Conservation (phyloP, 768 basidiomycete species). For the Tricholoma furcatifolium region DNA sequence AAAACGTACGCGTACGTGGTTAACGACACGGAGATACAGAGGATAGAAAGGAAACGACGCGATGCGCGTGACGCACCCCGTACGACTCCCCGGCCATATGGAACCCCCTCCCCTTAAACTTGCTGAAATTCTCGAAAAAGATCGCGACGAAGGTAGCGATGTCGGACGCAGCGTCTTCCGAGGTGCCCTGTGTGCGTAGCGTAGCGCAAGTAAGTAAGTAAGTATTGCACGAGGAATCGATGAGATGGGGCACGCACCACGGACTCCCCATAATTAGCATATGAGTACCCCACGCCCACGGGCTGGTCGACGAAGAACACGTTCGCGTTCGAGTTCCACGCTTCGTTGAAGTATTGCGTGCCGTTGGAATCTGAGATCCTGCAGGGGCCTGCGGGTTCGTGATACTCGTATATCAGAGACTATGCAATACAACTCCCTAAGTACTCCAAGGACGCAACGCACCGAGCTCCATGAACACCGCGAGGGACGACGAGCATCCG, state of each 20-base stretch:
- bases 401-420: too few species aligned
- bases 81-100: conserved; percentile 79
- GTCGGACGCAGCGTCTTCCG: conserved; percentile 67
- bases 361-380: conserved; percentile 50
- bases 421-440: too few species aligned
- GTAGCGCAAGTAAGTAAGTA: too few species aligned
- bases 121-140: conserved; percentile 71
- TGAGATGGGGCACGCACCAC: conserved; percentile 38
- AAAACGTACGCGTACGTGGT: too few species aligned
- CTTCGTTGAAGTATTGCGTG: conserved; percentile 53
- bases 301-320: conserved; percentile 66
- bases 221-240: not conserved
- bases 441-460: too few species aligned
- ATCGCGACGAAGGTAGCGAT: conserved; percentile 70
- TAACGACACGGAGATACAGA: too few species aligned
- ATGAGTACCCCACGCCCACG: conserved; percentile 59
- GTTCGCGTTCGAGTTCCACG: conserved; percentile 70
- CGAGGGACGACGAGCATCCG: conserved; percentile 46
- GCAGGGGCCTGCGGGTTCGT: conserved; percentile 63
- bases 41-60: not conserved
- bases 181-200: conserved; percentile 43
- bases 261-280: conserved; percentile 61
- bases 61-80: conserved; percentile 42
- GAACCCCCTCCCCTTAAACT: conserved; percentile 67
- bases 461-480: conserved; percentile 74